These are phyloP conservation scores for Diplotaxis tenuifolia DNA, from an alignment of 345 rosid species.

Conservation along the genomic window DNA sequence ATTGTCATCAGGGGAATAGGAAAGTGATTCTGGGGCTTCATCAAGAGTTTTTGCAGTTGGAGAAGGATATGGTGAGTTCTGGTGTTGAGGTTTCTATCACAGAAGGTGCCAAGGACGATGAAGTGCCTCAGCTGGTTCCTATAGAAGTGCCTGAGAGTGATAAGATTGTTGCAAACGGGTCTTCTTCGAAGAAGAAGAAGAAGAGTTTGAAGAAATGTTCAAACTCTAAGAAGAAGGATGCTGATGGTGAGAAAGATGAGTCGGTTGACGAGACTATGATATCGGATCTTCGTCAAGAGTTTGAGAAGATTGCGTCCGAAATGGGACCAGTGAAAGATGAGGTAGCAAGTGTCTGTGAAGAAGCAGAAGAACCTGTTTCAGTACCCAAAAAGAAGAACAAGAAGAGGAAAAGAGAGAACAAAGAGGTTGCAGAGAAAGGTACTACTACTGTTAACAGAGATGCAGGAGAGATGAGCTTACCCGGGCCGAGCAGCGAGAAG, in stretches of 20 bases:
- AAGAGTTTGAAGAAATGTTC: constrained; percentile 50
- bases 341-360: constrained; percentile 48
- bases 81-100: constrained; percentile 51
- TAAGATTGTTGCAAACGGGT: constrained; percentile 34
- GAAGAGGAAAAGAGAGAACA: constrained; percentile 81
- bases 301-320: constrained; percentile 86
- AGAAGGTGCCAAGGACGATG: constrained; percentile 37
- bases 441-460: constrained; percentile 32
- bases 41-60: constrained; percentile 66
- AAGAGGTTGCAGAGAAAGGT: constrained; percentile 30
- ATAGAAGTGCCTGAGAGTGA: constrained; percentile 29
- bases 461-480: constrained; percentile 40
- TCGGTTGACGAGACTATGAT: constrained; percentile 55
- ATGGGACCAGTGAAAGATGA: constrained; percentile 42
- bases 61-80: constrained; percentile 53
- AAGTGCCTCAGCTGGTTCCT: constrained; percentile 62
- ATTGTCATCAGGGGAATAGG: constrained; percentile 85
- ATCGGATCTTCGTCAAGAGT: constrained; percentile 80
- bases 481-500: constrained; percentile 52
- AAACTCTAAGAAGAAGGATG: constrained; percentile 49
- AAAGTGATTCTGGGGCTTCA: constrained; percentile 61
- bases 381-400: constrained; percentile 44
- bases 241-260: constrained; percentile 31
- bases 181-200: constrained; percentile 29
- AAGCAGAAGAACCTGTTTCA: constrained; percentile 34